Percentiles rank a stretch among this genome's conserved stretches.
Evolutionary conservation across 2,329 filamentous ascomycete genomes (phyloP).

Genomic region (Acrocalymma vagum): DNA sequence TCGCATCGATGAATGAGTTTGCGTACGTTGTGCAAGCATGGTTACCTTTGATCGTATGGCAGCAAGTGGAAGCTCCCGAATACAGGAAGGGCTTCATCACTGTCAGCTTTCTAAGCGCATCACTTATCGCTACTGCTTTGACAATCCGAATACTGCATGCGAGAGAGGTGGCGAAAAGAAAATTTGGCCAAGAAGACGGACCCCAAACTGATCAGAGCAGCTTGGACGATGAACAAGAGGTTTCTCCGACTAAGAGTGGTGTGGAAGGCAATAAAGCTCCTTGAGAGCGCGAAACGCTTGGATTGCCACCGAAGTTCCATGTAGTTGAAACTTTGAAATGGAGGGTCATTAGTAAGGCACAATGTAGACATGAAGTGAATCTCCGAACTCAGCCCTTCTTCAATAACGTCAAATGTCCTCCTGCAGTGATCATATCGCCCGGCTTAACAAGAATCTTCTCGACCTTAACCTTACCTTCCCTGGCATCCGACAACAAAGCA

Average conservation of each 20-base stretch:
- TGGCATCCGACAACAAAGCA: constrained; percentile 23
- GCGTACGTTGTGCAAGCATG: constrained; percentile 75
- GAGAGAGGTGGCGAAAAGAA: constrained; percentile 41
- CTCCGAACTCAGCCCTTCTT: too few species aligned
- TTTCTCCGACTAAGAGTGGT: too few species aligned
- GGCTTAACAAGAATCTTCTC: constrained; percentile 54
- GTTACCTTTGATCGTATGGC: constrained; percentile 73
- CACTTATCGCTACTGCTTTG: constrained; percentile 61
- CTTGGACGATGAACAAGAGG: constrained; percentile 6
- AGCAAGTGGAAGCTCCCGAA: constrained; percentile 67
- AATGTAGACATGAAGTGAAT: too few species aligned
- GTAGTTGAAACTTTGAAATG: too few species aligned
- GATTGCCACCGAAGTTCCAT: too few species aligned
- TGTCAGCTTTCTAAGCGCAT: constrained; percentile 23
- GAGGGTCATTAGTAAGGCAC: too few species aligned
- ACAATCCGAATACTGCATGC: constrained; percentile 54
- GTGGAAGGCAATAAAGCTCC: too few species aligned
- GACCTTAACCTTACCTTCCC: constrained; percentile 32
- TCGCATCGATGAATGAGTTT: constrained; percentile 73
- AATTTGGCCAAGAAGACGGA: background rate
- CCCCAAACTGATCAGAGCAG: constrained; percentile 3
- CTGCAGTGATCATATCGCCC: constrained; percentile 50
- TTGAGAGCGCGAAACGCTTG: too few species aligned
- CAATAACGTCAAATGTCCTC: constrained; percentile 41
- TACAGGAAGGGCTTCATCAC: constrained; percentile 71